A percentile compares a stretch with the other conserved stretches of the same genome.
phyloP scores from a whole-genome alignment of 2,329 filamentous ascomycete genomes.

The Tolypocladium nubicola region DNA sequence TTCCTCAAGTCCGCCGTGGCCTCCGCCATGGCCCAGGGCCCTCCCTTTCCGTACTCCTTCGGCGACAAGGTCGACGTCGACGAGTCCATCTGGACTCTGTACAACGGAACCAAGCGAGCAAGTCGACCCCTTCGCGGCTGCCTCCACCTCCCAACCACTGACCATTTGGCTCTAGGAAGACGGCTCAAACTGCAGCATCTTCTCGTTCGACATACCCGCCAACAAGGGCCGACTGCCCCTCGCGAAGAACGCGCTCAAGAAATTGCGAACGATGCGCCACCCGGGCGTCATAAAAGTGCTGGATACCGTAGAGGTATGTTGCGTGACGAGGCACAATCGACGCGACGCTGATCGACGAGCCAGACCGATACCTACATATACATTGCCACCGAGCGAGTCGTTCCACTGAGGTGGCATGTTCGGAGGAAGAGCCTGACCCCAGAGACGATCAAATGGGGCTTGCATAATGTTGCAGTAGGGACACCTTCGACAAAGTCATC shows the following conservation, averaged over 20 bases:
- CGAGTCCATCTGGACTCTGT: conserved; percentile 90
- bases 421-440: conserved; percentile 78
- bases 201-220: conserved; percentile 80
- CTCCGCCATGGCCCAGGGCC: conserved; percentile 90
- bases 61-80: conserved; percentile 88
- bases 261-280: conserved; percentile 84
- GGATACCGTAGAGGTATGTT: conserved; percentile 78
- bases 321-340: background rate
- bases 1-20: conserved; percentile 97
- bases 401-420: conserved; percentile 81
- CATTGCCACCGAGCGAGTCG: conserved; percentile 85
- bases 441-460: conserved; percentile 94
- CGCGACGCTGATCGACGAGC: conserved; percentile 11
- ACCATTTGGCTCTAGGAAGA: conserved; percentile 56
- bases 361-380: conserved; percentile 93
- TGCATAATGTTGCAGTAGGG: conserved; percentile 71
- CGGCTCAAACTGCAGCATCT: conserved; percentile 87
- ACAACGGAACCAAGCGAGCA: conserved; percentile 89
- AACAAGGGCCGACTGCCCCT: conserved; percentile 76
- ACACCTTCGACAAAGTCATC: background rate
- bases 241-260: conserved; percentile 88
- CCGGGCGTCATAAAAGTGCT: conserved; percentile 90
- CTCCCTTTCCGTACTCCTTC: conserved; percentile 84
- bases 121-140: conserved; percentile 10
- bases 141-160: background rate